Evolutionary conservation across 1,139 yeast genomes (phyloP).

Genomic region (Saccharomyces hybrid): DNA sequence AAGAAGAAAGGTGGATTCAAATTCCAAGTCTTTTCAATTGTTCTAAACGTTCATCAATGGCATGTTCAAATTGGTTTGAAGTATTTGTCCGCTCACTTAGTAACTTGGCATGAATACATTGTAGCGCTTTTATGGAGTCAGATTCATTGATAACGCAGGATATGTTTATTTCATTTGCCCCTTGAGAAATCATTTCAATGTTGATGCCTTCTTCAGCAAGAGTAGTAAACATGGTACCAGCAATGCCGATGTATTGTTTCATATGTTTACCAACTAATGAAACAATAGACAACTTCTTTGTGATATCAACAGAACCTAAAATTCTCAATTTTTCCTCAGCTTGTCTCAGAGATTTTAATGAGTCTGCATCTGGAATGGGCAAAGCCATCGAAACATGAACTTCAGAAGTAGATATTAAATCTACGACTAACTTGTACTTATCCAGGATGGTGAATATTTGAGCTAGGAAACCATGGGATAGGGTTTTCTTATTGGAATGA

Average conservation of each 20-base stretch:
- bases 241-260: conserved; percentile 95
- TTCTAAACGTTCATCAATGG: conserved; percentile 29
- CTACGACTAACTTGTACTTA: conserved; percentile 79
- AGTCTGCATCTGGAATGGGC: conserved; percentile 65
- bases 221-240: conserved; percentile 93
- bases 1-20: conserved; percentile 8
- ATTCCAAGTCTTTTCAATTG: conserved; percentile 27
- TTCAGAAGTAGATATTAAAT: conserved; percentile 91
- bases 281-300: conserved; percentile 80
- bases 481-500: conserved; percentile 86
- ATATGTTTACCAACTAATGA: conserved; percentile 94
- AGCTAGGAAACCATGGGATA: conserved; percentile 92
- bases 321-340: conserved; percentile 72
- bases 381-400: conserved; percentile 98
- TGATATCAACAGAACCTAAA: conserved; percentile 83
- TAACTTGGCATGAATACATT: conserved; percentile 73
- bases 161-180: conserved; percentile 94
- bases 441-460: conserved; percentile 82
- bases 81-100: conserved; percentile 37
- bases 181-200: conserved; percentile 96
- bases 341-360: conserved; percentile 44
- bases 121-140: conserved; percentile 78
- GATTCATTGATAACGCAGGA: conserved; percentile 85
- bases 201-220: conserved; percentile 87
- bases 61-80: conserved; percentile 20